phyloP scores from a whole-genome alignment of 257 asterid species.

The Capsicum pubescens region DNA sequence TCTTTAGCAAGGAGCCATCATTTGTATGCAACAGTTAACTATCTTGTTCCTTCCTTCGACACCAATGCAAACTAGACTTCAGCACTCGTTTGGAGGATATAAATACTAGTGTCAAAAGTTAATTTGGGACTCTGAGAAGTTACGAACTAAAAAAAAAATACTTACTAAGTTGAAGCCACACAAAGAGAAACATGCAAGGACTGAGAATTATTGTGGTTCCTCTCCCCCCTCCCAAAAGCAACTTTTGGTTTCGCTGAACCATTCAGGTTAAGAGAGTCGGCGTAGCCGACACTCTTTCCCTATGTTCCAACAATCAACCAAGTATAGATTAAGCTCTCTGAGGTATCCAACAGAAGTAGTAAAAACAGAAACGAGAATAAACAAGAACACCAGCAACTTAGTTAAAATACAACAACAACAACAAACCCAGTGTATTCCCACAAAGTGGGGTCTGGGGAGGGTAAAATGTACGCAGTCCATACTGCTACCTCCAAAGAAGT shows the following conservation, averaged over 20 bases:
- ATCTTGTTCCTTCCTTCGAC: background rate
- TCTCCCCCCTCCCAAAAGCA: background rate
- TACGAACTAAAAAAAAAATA: background rate
- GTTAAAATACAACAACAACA: background rate
- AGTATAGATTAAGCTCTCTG: background rate
- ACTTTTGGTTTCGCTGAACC: background rate
- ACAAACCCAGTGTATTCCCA: no score
- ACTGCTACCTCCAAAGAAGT: no score
- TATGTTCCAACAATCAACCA: background rate
- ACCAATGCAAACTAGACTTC: background rate
- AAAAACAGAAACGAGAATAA: no score
- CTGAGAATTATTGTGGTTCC: background rate
- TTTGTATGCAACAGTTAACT: background rate
- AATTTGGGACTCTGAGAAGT: conserved; percentile 5
- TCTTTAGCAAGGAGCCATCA: background rate
- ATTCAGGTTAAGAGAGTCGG: background rate
- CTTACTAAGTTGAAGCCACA: background rate
- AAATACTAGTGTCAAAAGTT: background rate
- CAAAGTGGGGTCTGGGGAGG: no score
- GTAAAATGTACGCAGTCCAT: no score
- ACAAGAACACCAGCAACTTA: background rate
- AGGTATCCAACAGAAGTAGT: background rate
- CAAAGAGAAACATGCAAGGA: background rate
- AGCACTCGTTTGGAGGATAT: background rate
- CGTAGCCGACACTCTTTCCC: background rate